Evolutionary conservation across 345 rosid species (phyloP), one percentile per base, ranked within the genome.

Genomic region (Aquilaria malaccensis): DNA sequence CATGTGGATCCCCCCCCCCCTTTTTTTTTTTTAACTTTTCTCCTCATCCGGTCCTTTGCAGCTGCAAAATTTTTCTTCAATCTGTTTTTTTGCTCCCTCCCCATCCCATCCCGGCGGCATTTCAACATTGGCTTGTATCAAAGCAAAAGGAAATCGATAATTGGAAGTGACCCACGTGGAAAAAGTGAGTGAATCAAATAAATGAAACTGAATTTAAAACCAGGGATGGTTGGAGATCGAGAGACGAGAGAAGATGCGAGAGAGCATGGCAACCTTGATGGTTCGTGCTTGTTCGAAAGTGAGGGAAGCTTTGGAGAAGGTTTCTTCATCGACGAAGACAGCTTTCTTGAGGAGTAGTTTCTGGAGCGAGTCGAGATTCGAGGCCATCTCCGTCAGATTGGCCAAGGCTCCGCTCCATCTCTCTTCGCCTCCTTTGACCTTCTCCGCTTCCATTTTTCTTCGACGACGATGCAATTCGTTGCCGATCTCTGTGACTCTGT

Each of bases 281-380:
- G 94, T 71, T 65, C 97, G 91, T 41, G 96, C 78, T 77, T 95
- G 98, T 64, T 95, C 93, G 58, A 96, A 86, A 61, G 83, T 83
- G 60, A 95, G 87, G 55, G 98, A 95, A 45, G 96, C 94, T 78
- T 83, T 81, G 63, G 88, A 62, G 69, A 86, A 95, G 49, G 96
- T 81, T 37, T 95, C 97, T 48, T 91, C 96, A 56, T 86, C 95
- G 1, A 95, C 97, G 65, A 91, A 95, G 31, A 95, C 94, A 48
- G 99, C 95, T 79, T 95, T 95, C 72, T 78, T 88, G 50, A 85
- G 77, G 45, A 95, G 91, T 45, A 95, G 74, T 67, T 80, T 91
- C 56, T 91, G 96, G 12, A 95, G 94, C 13, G 97, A 88, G 49
- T 91, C 96, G 2, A 95, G 69, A 79, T 91, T 91, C 50, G 87